Conservation (phyloP, 2,329 filamentous ascomycete genomes). For the Scytalidium sp. region DNA sequence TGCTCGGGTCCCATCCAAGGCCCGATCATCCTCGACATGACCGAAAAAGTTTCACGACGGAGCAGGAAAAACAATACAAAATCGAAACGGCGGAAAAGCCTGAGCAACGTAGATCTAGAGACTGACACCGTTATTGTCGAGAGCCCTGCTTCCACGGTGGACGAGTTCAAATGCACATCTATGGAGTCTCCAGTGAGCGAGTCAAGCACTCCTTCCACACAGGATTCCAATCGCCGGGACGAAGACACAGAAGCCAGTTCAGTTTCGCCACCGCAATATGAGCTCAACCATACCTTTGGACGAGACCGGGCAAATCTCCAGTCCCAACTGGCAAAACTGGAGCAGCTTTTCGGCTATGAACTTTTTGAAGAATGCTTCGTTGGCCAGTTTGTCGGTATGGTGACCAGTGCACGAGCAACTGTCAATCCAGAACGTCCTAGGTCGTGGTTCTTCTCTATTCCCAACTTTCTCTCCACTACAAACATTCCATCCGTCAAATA, state of each 20-base stretch:
- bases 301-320: not conserved
- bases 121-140: not conserved
- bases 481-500: not conserved
- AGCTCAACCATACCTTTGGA: not conserved
- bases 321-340: not conserved
- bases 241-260: not conserved
- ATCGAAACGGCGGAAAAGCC: not conserved
- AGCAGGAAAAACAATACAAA: not conserved
- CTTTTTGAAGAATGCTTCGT: not conserved
- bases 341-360: not conserved
- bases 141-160: not conserved
- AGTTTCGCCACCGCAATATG: not conserved
- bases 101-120: not conserved
- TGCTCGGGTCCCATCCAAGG: slow-evolving; percentile 4
- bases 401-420: not conserved
- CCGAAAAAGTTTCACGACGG: not conserved
- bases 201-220: not conserved
- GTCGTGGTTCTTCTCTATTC: not conserved
- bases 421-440: not conserved
- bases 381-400: not conserved
- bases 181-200: not conserved
- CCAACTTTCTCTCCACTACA: not conserved
- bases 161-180: not conserved
- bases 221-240: not conserved
- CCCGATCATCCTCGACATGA: slow-evolving; percentile 5